Conservation (phyloP, 2,329 filamentous ascomycete species). For the Pseudopithomyces chartarum region DNA sequence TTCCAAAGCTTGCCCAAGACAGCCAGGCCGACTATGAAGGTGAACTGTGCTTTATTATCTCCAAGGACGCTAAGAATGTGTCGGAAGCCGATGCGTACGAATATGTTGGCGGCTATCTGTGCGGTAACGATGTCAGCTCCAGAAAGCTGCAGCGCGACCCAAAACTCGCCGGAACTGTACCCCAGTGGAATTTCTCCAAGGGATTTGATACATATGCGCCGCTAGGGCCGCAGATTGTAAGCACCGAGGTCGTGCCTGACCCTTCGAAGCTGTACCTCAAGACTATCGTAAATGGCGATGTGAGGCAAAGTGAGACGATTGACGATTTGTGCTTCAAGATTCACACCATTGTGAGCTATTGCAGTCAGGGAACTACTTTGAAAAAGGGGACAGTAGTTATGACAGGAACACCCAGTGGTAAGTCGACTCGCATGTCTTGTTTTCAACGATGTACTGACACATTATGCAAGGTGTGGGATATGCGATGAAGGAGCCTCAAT, state of each 20-base stretch:
- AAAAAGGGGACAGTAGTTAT: slow-evolving; percentile 56
- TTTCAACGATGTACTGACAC: not conserved
- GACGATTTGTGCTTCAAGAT: slow-evolving; percentile 56
- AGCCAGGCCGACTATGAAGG: slow-evolving; percentile 51
- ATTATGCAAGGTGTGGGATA: slow-evolving; percentile 41
- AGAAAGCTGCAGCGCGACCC: slow-evolving; percentile 60
- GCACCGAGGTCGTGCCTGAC: slow-evolving; percentile 48
- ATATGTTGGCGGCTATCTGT: slow-evolving; percentile 60
- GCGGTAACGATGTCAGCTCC: slow-evolving; percentile 61
- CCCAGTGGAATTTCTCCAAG: slow-evolving; percentile 63
- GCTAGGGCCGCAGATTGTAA: slow-evolving; percentile 57
- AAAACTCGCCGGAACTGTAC: slow-evolving; percentile 55
- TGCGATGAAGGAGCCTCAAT: slow-evolving; percentile 48
- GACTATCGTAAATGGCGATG: slow-evolving; percentile 55
- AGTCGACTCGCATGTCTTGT: not conserved
- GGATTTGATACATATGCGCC: slow-evolving; percentile 63
- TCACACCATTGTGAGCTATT: slow-evolving; percentile 52
- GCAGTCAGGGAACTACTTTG: slow-evolving; percentile 52
- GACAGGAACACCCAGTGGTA: slow-evolving; percentile 52
- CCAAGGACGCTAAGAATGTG: slow-evolving; percentile 58
- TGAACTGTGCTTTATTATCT: slow-evolving; percentile 55
- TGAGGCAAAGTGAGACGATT: slow-evolving; percentile 55
- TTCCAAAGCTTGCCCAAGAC: slow-evolving; percentile 57
- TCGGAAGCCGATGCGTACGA: slow-evolving; percentile 49
- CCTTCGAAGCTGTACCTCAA: slow-evolving; percentile 50